Evolutionary conservation across 164 flowering plant genomes (phyloP).

Genomic region (Liquidambar formosana): DNA sequence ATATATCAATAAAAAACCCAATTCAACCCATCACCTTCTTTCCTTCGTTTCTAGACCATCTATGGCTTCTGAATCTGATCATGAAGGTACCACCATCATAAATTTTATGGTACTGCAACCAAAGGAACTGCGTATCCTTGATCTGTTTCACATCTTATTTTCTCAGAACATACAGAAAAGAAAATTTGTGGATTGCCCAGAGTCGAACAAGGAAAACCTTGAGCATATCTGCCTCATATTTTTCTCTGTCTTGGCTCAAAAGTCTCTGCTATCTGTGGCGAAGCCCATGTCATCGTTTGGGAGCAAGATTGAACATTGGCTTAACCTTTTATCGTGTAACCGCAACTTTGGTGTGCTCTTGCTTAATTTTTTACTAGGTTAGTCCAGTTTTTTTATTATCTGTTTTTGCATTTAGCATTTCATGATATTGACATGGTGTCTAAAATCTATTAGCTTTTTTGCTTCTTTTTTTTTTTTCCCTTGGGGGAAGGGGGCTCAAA

Average conservation of each 20-base stretch:
- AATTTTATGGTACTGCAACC: conserved; percentile 30
- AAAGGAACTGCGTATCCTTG: conserved; percentile 18
- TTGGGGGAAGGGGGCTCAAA: no score
- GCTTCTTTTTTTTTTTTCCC: no score
- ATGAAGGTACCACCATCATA: conserved; percentile 10
- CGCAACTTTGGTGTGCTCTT: conserved; percentile 16
- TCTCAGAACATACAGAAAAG: conserved; percentile 11
- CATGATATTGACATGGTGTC: background rate
- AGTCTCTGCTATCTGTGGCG: conserved; percentile 13
- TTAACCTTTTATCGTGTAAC: conserved; percentile 27
- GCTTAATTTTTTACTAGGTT: conserved; percentile 23
- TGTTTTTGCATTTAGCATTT: background rate
- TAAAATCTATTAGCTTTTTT: no score
- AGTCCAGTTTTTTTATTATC: background rate
- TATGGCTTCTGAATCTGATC: no score
- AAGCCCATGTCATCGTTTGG: conserved; percentile 30
- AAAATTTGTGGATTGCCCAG: conserved; percentile 24
- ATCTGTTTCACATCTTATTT: conserved; percentile 23
- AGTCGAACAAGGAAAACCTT: conserved; percentile 12
- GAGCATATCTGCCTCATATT: conserved; percentile 26
- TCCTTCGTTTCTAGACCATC: no score
- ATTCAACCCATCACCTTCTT: no score
- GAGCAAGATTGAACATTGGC: conserved; percentile 18
- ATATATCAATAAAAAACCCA: no score
- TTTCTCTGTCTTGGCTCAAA: conserved; percentile 29